Percentiles rank a stretch among this genome's conserved stretches.
These are phyloP conservation scores for Fennellomyces sp. DNA, from an alignment of 371 early-diverging fungal species.

Conservation along the genomic window DNA sequence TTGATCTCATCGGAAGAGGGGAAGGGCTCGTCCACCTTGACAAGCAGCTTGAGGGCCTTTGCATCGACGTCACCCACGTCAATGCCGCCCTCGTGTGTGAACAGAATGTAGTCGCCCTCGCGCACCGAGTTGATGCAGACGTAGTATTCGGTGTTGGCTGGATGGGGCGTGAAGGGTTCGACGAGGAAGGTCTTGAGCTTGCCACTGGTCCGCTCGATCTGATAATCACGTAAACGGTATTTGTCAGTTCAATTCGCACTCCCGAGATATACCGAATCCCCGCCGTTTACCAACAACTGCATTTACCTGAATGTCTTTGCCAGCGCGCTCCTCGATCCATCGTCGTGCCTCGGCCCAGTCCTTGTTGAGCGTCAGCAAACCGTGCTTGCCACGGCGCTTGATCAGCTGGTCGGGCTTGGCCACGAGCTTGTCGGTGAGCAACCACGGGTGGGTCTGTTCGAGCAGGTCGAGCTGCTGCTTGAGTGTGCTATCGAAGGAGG, in stretches of 20 bases:
- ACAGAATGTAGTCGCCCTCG: conserved; percentile 94
- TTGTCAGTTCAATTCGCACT: too few relatives aligned
- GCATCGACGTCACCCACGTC: conserved; percentile 99
- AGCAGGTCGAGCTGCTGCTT: conserved; percentile 66
- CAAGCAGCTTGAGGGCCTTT: conserved; percentile 85
- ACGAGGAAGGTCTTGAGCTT: conserved; percentile 92
- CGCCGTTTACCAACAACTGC: not conserved
- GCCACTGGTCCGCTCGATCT: conserved; percentile 88
- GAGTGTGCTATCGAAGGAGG: conserved; percentile 59
- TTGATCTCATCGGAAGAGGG: conserved; percentile 71
- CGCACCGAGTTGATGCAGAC: conserved; percentile 95
- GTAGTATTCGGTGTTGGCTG: conserved; percentile 92
- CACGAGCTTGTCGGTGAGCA: conserved; percentile 81
- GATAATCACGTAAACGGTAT: too few relatives aligned
- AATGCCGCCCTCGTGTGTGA: conserved; percentile 97
- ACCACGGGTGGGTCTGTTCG: conserved; percentile 87
- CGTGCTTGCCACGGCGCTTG: conserved; percentile 96
- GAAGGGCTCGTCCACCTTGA: conserved; percentile 71
- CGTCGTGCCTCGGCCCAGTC: conserved; percentile 84
- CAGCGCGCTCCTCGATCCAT: conserved; percentile 91
- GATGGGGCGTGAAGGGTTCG: conserved; percentile 96
- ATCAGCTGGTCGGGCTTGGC: conserved; percentile 98
- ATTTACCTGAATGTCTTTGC: conserved; percentile 78
- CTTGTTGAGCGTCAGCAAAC: conserved; percentile 88
- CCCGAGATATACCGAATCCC: conserved; percentile 4